Percentiles rank a stretch among this genome's conserved stretches.
Evolutionary conservation across 371 early-diverging fungal genomes (phyloP).

Genomic region (Zychaea mexicana): DNA sequence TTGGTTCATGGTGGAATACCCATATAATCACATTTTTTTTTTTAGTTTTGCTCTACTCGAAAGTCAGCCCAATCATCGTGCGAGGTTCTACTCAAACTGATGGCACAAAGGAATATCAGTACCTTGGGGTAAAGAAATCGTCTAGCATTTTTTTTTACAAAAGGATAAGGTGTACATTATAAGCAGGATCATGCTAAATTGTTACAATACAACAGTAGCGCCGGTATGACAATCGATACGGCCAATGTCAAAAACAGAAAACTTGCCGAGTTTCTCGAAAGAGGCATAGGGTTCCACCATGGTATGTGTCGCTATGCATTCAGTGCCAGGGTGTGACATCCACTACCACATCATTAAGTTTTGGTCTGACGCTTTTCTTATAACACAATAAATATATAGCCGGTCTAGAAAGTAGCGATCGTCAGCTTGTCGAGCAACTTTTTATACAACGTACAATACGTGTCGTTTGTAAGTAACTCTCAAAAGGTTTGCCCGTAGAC

Average conservation of each 20-base stretch:
- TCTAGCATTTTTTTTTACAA: background rate
- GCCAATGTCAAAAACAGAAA: constrained; percentile 31
- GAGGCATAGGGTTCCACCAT: constrained; percentile 80
- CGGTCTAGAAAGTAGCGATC: constrained; percentile 67
- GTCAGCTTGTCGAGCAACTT: constrained; percentile 64
- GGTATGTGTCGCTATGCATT: constrained; percentile 35
- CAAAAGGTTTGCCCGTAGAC: no score
- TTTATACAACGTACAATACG: constrained; percentile 62
- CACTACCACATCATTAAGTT: no score
- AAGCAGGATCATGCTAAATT: no score
- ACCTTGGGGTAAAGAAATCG: constrained; percentile 22
- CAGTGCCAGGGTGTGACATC: no score
- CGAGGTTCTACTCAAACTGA: constrained; percentile 45
- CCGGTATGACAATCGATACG: background rate
- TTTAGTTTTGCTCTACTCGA: constrained; percentile 77
- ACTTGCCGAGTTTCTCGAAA: constrained; percentile 36
- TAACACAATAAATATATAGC: constrained; percentile 43
- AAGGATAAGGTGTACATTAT: no score
- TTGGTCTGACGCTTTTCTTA: no score
- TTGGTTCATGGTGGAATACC: background rate
- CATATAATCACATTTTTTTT: background rate
- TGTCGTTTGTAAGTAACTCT: constrained; percentile 68
- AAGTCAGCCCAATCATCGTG: constrained; percentile 70
- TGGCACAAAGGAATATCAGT: constrained; percentile 20
- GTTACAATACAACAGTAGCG: background rate